phyloP scores from a whole-genome alignment of 305 asterid species.

The Salvia sclarea region DNA sequence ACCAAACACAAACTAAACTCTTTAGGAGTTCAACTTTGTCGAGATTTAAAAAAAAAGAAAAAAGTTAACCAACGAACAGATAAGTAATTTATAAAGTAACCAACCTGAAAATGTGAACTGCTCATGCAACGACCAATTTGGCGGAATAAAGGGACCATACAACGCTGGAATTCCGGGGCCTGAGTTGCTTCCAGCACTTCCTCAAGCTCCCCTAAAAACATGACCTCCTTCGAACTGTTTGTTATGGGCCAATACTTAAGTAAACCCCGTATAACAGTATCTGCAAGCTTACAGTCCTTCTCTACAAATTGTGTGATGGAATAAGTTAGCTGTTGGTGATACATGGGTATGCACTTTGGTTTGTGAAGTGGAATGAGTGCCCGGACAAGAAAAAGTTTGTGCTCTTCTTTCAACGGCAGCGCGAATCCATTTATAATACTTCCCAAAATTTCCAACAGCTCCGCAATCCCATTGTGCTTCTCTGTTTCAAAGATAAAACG shows the following conservation, averaged over 20 bases:
- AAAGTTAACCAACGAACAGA: too few relatives aligned
- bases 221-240: conserved; percentile 87
- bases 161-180: conserved; percentile 85
- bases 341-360: conserved; percentile 80
- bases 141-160: conserved; percentile 86
- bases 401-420: conserved; percentile 88
- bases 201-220: conserved; percentile 88
- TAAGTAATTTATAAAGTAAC: conserved; percentile 24
- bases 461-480: conserved; percentile 90
- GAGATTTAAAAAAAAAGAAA: too few relatives aligned
- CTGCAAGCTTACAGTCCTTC: conserved; percentile 91
- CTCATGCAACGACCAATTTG: conserved; percentile 75
- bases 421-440: conserved; percentile 94
- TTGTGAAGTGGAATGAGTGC: conserved; percentile 87
- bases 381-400: conserved; percentile 82
- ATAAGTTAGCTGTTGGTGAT: conserved; percentile 90
- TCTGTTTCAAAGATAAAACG: conserved; percentile 81
- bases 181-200: conserved; percentile 93
- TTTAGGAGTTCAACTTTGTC: not conserved
- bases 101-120: conserved; percentile 93
- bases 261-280: conserved; percentile 83
- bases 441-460: conserved; percentile 85
- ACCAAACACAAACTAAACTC: conserved; percentile 3
- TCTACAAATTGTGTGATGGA: conserved; percentile 88
- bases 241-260: conserved; percentile 92